Conservation (phyloP, 345 rosid species). For the Brassica rapa region DNA sequence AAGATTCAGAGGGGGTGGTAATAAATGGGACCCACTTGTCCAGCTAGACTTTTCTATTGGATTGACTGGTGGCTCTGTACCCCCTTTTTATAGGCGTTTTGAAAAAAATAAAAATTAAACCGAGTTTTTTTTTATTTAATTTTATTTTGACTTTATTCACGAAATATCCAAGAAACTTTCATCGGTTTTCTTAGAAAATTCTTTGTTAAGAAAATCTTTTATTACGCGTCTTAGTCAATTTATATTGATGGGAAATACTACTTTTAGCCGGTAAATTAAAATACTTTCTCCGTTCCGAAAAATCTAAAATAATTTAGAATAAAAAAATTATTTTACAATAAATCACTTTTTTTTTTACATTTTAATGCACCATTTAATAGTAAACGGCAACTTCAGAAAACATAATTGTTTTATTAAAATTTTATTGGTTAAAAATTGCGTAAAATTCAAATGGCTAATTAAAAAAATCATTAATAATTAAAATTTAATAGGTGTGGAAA, state of each 20-base stretch:
- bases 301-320: too few species aligned
- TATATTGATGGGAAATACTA: not conserved
- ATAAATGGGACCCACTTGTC: conserved; percentile 28
- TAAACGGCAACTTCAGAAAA: too few species aligned
- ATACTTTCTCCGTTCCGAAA: not conserved
- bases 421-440: too few species aligned
- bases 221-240: not conserved
- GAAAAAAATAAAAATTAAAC: not conserved
- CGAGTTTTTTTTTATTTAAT: not conserved
- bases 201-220: not conserved
- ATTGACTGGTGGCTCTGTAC: not conserved
- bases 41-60: not conserved
- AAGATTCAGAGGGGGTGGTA: not conserved
- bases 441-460: too few species aligned
- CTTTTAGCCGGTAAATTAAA: not conserved
- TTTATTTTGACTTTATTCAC: not conserved
- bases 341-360: too few species aligned
- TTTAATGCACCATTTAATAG: too few species aligned
- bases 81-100: conserved; percentile 5
- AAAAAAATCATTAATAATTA: too few species aligned
- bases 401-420: too few species aligned
- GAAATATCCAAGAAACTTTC: conserved; percentile 30
- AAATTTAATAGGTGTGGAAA: too few species aligned
- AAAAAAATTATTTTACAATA: too few species aligned
- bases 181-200: conserved; percentile 14